phyloP scores from a whole-genome alignment of 192 early-diverging fungal genomes.

The Fimicolochytrium jonesii region DNA sequence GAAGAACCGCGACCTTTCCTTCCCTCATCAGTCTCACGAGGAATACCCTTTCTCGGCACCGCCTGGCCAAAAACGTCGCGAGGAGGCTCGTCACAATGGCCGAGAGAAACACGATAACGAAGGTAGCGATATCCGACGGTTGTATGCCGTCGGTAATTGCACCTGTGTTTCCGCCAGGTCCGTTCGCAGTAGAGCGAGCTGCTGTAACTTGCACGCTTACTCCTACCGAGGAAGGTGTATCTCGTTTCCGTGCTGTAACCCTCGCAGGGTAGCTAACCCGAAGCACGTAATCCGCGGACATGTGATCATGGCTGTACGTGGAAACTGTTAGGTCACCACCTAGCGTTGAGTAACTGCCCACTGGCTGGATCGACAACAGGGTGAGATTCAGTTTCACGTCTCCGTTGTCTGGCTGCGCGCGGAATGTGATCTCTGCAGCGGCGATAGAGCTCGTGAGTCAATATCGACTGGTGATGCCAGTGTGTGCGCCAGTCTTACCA shows the following conservation, averaged over 20 bases:
- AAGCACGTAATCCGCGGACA: slow-evolving; percentile 1
- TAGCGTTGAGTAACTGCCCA: not conserved
- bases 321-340: not conserved
- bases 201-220: no score
- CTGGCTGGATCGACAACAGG: slow-evolving; percentile 5
- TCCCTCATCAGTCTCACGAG: slow-evolving; percentile 9
- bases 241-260: not conserved
- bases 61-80: slow-evolving; percentile 1
- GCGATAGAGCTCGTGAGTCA: no score
- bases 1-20: slow-evolving; percentile 12
- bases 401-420: not conserved
- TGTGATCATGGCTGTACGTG: not conserved
- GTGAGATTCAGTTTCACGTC: not conserved
- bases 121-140: slow-evolving; percentile 13
- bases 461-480: no score
- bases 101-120: slow-evolving; percentile 20
- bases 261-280: slow-evolving; percentile 1
- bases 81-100: slow-evolving; percentile 2
- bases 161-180: not conserved
- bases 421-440: not conserved
- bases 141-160: not conserved
- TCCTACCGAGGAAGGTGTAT: not conserved
- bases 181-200: no score
- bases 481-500: no score
- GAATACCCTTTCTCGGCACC: slow-evolving; percentile 12